Conservation (phyloP, 2,329 filamentous ascomycete genomes). For the Trichoderma atrobrunneum region DNA sequence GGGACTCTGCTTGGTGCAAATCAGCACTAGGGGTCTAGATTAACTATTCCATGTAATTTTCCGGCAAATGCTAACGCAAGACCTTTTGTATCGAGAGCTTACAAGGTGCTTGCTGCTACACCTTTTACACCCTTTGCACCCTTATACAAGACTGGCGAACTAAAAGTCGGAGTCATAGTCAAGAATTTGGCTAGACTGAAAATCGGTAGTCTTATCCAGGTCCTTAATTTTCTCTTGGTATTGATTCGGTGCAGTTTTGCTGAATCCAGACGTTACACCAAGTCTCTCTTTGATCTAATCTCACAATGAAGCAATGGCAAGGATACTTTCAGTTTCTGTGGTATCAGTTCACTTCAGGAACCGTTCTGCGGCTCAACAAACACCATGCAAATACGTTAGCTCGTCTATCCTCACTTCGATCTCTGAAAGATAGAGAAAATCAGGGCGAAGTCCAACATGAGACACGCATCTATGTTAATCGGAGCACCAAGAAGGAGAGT, state of each 20-base stretch:
- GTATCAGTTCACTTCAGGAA: not conserved
- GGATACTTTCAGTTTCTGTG: not conserved
- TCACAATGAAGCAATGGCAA: not conserved
- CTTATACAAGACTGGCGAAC: not conserved
- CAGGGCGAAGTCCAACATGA: not conserved
- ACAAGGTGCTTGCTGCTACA: not conserved
- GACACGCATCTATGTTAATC: not conserved
- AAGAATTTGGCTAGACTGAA: not conserved
- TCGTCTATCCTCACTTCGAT: not conserved
- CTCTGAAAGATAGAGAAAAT: not conserved
- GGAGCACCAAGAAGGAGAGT: not conserved
- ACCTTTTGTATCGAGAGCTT: not conserved
- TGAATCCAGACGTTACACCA: not conserved
- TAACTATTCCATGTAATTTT: not conserved
- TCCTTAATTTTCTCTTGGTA: not conserved
- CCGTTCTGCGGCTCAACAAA: not conserved
- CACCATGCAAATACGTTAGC: not conserved
- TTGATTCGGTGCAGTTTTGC: not conserved
- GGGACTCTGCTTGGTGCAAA: not conserved
- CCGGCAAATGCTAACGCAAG: not conserved
- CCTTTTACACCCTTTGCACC: not conserved
- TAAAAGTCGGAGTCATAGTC: not conserved
- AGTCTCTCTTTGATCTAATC: not conserved
- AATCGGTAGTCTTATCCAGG: not conserved
- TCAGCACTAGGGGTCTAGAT: not conserved